These are phyloP conservation scores for Haplosporangium sp. DNA, from an alignment of 371 early-diverging fungal species.

Conservation along the genomic window DNA sequence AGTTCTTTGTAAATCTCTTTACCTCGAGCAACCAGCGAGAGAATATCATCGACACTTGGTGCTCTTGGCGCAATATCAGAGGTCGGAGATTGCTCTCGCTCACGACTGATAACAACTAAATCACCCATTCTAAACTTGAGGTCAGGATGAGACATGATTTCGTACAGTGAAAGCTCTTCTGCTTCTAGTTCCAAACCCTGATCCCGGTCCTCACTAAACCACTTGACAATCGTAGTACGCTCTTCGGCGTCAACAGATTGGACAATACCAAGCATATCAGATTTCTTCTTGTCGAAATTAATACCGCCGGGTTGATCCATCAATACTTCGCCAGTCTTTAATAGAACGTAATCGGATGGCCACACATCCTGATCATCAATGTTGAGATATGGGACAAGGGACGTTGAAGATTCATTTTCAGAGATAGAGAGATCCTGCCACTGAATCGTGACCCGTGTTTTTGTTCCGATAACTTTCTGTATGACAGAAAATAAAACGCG, in stretches of 20 bases:
- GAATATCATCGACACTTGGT: constrained; percentile 48
- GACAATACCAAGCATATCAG: constrained; percentile 58
- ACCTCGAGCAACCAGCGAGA: constrained; percentile 40
- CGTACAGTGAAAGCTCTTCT: constrained; percentile 50
- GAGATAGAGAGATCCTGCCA: constrained; percentile 63
- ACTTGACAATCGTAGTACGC: constrained; percentile 58
- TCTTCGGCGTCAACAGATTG: constrained; percentile 54
- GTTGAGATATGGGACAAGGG: constrained; percentile 58
- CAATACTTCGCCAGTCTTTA: constrained; percentile 50
- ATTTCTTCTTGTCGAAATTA: constrained; percentile 43
- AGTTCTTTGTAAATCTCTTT: constrained; percentile 45
- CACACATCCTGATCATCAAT: constrained; percentile 65
- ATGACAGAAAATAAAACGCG: neutral
- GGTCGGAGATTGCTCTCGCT: constrained; percentile 40
- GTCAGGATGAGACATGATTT: constrained; percentile 54
- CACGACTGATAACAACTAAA: constrained; percentile 49
- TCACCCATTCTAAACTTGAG: constrained; percentile 54
- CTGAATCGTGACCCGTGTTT: constrained; percentile 56
- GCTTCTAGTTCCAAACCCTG: constrained; percentile 36
- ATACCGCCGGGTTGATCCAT: constrained; percentile 48
- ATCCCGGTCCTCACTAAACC: constrained; percentile 60
- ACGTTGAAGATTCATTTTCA: constrained; percentile 38
- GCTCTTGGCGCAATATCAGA: constrained; percentile 53
- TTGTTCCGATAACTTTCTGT: constrained; percentile 56
- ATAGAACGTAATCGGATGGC: constrained; percentile 59